Conservation (phyloP, 306 rosid genomes). For the Hylodesmum podocarpum region DNA sequence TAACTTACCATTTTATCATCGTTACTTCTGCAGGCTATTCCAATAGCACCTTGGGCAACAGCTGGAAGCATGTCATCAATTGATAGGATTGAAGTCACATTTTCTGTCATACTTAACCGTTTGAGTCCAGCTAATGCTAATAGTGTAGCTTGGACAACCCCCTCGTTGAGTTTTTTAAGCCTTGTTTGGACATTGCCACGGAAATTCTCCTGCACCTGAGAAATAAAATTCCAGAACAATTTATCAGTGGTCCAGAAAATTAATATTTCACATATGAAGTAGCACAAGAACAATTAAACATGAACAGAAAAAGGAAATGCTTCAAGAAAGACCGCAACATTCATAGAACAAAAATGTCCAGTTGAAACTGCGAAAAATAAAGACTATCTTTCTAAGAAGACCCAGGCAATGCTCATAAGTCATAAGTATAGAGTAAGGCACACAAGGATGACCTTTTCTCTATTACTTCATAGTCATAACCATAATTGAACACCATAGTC, state of each 20-base stretch:
- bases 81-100: constrained; percentile 43
- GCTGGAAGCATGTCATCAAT: constrained; percentile 55
- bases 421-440: background rate
- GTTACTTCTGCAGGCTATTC: constrained; percentile 48
- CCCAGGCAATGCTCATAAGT: background rate
- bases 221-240: constrained; percentile 7
- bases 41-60: constrained; percentile 57
- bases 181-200: constrained; percentile 98
- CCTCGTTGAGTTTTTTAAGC: constrained; percentile 75
- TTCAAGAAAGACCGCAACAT: background rate
- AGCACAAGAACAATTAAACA: background rate
- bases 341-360: background rate
- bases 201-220: constrained; percentile 86
- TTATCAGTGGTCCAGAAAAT: background rate
- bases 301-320: background rate
- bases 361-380: background rate
- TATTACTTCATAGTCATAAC: background rate
- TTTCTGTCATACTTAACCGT: constrained; percentile 63
- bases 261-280: background rate
- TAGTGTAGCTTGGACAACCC: constrained; percentile 93
- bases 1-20: constrained; percentile 74
- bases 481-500: background rate
- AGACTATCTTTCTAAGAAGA: background rate
- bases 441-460: background rate
- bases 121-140: constrained; percentile 93